phyloP scores from a whole-genome alignment of 805 yeast genomes.

The Wickerhamomyces chaumierensis region DNA sequence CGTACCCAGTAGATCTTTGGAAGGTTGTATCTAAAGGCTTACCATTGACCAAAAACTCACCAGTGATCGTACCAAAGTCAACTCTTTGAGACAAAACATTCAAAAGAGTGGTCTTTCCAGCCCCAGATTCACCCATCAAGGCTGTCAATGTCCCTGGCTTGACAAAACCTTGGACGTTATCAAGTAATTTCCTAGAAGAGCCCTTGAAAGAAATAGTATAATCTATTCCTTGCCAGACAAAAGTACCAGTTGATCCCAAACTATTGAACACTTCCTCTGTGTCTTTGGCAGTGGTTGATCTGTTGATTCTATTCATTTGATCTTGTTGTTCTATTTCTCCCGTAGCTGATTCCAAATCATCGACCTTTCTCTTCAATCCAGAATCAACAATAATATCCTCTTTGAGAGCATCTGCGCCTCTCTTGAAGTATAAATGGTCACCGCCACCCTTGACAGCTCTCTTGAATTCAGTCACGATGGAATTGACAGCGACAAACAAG shows the following conservation, averaged over 20 bases:
- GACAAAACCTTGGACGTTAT: constrained; percentile 45
- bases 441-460: constrained; percentile 26
- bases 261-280: constrained; percentile 13
- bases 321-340: constrained; percentile 2
- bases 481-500: constrained; percentile 42
- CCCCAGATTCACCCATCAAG: constrained; percentile 75
- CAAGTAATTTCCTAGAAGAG: constrained; percentile 22
- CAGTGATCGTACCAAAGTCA: constrained; percentile 18
- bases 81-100: constrained; percentile 50
- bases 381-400: not conserved
- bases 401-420: constrained; percentile 21
- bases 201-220: constrained; percentile 21
- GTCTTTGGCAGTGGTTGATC: not conserved
- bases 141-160: constrained; percentile 62
- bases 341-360: constrained; percentile 21
- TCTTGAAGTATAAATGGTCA: constrained; percentile 36
- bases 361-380: constrained; percentile 14
- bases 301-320: not conserved
- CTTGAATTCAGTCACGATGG: constrained; percentile 41
- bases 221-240: constrained; percentile 22
- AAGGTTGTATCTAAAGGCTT: constrained; percentile 23
- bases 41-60: constrained; percentile 34
- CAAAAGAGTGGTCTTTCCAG: constrained; percentile 62
- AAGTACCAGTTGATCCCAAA: constrained; percentile 20
- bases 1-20: constrained; percentile 49